phyloP scores from a whole-genome alignment of 2,329 filamentous ascomycete species.

The Claviceps sp. region DNA sequence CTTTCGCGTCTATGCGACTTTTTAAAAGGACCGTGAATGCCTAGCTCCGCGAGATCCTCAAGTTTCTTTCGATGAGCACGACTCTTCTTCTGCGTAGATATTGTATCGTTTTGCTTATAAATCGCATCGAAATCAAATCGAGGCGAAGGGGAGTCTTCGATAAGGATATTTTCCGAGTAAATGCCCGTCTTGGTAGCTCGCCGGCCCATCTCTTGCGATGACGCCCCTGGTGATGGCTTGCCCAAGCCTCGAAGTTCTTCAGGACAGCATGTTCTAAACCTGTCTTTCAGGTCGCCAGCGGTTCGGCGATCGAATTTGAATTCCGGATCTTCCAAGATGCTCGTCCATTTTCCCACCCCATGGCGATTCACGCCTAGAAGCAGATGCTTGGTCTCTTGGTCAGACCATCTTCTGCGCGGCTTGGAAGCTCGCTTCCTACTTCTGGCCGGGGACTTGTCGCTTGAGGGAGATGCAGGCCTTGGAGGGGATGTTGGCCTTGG shows the following conservation, averaged over 20 bases:
- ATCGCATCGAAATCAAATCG: constrained; percentile 22
- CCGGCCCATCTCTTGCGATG: constrained; percentile 16
- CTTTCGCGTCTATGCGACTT: constrained; percentile 47
- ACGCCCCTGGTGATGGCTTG: constrained; percentile 12
- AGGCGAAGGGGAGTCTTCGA: constrained; percentile 22
- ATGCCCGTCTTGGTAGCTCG: constrained; percentile 32
- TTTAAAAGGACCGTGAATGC: constrained; percentile 49
- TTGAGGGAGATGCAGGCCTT: constrained; percentile 16
- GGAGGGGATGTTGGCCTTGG: constrained; percentile 7
- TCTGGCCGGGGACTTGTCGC: constrained; percentile 23
- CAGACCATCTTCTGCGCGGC: constrained; percentile 49
- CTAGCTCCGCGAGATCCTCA: constrained; percentile 41
- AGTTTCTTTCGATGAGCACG: constrained; percentile 42
- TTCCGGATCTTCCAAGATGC: constrained; percentile 45
- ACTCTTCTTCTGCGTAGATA: constrained; percentile 32
- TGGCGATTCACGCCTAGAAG: constrained; percentile 47
- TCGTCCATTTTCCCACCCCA: constrained; percentile 53
- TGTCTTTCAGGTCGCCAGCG: constrained; percentile 51
- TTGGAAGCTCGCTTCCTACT: constrained; percentile 42
- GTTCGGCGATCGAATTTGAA: constrained; percentile 49
- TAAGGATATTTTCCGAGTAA: constrained; percentile 43
- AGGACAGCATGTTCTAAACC: constrained; percentile 53
- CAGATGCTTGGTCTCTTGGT: constrained; percentile 50
- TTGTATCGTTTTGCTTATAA: constrained; percentile 23
- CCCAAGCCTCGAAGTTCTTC: constrained; percentile 39